Percentiles rank a stretch among this genome's conserved stretches.
Evolutionary conservation across 768 basidiomycete genomes (phyloP).

Genomic region (Stropharia rugosoannulata): DNA sequence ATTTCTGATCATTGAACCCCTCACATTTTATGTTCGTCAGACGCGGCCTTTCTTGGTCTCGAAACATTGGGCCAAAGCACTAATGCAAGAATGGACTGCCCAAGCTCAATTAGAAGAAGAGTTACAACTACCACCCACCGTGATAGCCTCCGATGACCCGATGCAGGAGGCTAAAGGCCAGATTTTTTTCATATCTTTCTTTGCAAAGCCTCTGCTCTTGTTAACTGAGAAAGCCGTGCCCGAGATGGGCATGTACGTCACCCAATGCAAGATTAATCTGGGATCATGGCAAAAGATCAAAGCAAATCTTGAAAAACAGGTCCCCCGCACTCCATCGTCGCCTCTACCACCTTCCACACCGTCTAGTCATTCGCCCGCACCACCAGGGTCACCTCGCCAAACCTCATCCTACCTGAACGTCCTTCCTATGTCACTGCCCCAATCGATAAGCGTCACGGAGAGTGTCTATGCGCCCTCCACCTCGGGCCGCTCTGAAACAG

Average conservation of each 20-base stretch:
- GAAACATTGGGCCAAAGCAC: slow-evolving; percentile 87
- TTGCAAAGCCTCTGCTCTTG: slow-evolving; percentile 83
- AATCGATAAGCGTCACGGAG: slow-evolving; percentile 13
- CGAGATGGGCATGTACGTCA: slow-evolving; percentile 65
- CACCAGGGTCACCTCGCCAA: slow-evolving; percentile 17
- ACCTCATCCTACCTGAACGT: slow-evolving; percentile 18
- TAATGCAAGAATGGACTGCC: slow-evolving; percentile 87
- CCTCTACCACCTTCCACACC: slow-evolving; percentile 6
- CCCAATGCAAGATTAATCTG: slow-evolving; percentile 70
- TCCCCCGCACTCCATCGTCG: slow-evolving; percentile 15
- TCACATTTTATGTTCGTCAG: slow-evolving; percentile 36
- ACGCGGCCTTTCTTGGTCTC: slow-evolving; percentile 91
- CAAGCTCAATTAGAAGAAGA: slow-evolving; percentile 87
- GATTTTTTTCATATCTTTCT: slow-evolving; percentile 83
- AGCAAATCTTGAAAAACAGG: slow-evolving; percentile 32
- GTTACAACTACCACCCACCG: slow-evolving; percentile 69
- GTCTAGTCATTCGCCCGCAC: slow-evolving; percentile 1
- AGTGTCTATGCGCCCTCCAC: slow-evolving; percentile 14
- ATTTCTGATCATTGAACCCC: slow-evolving; percentile 1
- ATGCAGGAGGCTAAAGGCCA: slow-evolving; percentile 77
- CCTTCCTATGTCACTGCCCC: slow-evolving; percentile 32
- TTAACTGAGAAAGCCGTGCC: slow-evolving; percentile 72
- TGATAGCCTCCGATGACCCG: slow-evolving; percentile 39
- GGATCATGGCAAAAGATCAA: slow-evolving; percentile 61
- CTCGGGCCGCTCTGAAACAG: slow-evolving; percentile 23